These are phyloP conservation scores for Pythium monospermum DNA, from an alignment of 352 stramenopile species.

Conservation along the genomic window DNA sequence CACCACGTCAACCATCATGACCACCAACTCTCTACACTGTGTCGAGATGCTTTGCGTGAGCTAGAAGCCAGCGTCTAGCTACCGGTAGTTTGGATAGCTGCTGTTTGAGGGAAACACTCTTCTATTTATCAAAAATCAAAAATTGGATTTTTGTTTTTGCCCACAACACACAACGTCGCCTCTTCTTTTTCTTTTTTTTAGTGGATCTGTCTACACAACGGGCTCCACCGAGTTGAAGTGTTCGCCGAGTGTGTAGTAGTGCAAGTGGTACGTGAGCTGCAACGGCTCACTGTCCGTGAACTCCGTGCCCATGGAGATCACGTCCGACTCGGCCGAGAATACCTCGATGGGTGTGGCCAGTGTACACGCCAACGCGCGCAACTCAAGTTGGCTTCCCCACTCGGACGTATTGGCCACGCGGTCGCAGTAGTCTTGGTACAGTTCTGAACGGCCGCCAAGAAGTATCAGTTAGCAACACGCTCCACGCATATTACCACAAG, in stretches of 20 bases:
- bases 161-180: no score
- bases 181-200: not conserved
- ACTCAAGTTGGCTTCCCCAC: conserved; percentile 97
- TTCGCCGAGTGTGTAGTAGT: conserved; percentile 99
- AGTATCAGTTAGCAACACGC: no score
- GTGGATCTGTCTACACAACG: no score
- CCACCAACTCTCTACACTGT: conserved; percentile 52
- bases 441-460: conserved; percentile 20
- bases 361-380: conserved; percentile 87
- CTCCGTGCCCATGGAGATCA: conserved; percentile 89
- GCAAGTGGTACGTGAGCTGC: conserved; percentile 92
- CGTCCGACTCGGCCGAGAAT: conserved; percentile 83
- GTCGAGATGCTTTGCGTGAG: conserved; percentile 32
- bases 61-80: conserved; percentile 27
- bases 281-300: conserved; percentile 70
- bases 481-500: not conserved
- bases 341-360: conserved; percentile 90
- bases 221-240: conserved; percentile 96
- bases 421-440: conserved; percentile 91
- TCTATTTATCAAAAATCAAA: conserved; percentile 29
- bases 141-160: conserved; percentile 11
- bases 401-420: conserved; percentile 89
- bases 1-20: conserved; percentile 58
- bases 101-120: not conserved
- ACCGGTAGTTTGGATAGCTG: not conserved